Base-by-base conservation (phyloP, 2,329 filamentous ascomycete genomes). In the Alternaria triticina region DNA sequence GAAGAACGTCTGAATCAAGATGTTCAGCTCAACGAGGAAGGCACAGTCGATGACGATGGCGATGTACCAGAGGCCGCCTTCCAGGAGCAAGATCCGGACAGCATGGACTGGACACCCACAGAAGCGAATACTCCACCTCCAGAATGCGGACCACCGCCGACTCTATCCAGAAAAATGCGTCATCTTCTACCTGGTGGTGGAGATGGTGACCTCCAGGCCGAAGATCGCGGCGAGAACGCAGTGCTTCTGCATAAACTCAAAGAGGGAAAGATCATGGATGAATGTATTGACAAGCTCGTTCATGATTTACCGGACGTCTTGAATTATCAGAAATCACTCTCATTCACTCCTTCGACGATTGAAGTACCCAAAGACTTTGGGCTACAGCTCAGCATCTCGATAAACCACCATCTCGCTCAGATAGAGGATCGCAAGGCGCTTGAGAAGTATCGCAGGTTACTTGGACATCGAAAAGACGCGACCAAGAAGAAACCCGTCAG, bases 21-120 rank as follows among this genome's bases (percentile, higher is more conserved):
- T 46, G 30, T 61, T 22, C 59, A 63, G 10, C 27, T 62, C 8
- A 54, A 62, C 2, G 62, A 57, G 44, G 67, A 66, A 30, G 40
- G 25, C 10, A 25, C 50, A 5, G 59, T 61, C 10, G 64, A 63
- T 17, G 47, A 63, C 43, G 62, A 63, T 17, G 47, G 62, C 44
- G 62, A 65, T 17, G 52, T 28, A 23, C 61, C 64, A 13, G 65
- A 63, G 40, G 58, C 44, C 17, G 54, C 65, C 13, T 70, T 72
- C 25, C 71, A 72, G 20, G 66, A 74, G 5, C 72, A 77, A 40
- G 77, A 80, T 54, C 70, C 74, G 1, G 77, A 80, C 61, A 76
- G 75, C 33, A 80, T 80, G 77, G 77, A 80, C 50, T 80, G 77
- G 77, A 77, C 74, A 30, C 76, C 76, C 9, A 79, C 75, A 12